Percentiles rank a stretch among this genome's conserved stretches.
phyloP scores from a whole-genome alignment of 2,329 filamentous ascomycete genomes.

The Alternaria conjuncta region DNA sequence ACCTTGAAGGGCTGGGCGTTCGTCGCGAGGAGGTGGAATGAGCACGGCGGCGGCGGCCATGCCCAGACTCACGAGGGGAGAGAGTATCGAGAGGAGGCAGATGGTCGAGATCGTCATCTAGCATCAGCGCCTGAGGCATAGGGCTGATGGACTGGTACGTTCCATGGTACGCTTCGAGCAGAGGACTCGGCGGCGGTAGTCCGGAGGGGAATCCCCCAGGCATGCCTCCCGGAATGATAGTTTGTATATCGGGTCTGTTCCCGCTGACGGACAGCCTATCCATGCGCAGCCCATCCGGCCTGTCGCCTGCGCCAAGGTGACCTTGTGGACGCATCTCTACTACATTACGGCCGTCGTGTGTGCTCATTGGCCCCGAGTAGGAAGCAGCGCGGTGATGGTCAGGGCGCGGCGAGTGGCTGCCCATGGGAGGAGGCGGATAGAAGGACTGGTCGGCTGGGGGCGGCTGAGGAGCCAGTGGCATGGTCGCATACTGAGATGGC shows the following conservation, averaged over 20 bases:
- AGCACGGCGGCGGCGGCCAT: slow-evolving; percentile 37
- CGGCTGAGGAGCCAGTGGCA: slow-evolving; percentile 32
- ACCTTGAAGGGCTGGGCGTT: slow-evolving; percentile 37
- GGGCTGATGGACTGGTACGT: slow-evolving; percentile 95
- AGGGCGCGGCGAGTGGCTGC: slow-evolving; percentile 31
- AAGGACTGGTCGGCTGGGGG: slow-evolving; percentile 25
- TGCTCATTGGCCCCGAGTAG: slow-evolving; percentile 22
- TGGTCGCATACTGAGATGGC: slow-evolving; percentile 28
- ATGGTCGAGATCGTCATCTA: slow-evolving; percentile 61
- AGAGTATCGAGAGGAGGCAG: slow-evolving; percentile 43
- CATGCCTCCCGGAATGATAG: slow-evolving; percentile 42
- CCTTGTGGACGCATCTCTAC: slow-evolving; percentile 52
- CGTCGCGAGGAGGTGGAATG: slow-evolving; percentile 39
- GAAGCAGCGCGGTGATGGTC: slow-evolving; percentile 34
- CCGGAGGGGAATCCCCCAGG: slow-evolving; percentile 25
- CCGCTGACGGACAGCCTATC: slow-evolving; percentile 57
- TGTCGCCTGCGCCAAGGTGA: slow-evolving; percentile 33
- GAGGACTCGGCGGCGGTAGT: slow-evolving; percentile 75
- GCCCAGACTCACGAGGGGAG: slow-evolving; percentile 39
- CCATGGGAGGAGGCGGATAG: slow-evolving; percentile 42
- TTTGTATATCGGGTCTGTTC: slow-evolving; percentile 50
- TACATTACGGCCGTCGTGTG: slow-evolving; percentile 43
- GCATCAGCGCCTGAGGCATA: slow-evolving; percentile 80
- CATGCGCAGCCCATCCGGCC: slow-evolving; percentile 52
- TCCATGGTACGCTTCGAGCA: slow-evolving; percentile 90